phyloP scores from a whole-genome alignment of 352 stramenopile species.

The Phytophthora pini region DNA sequence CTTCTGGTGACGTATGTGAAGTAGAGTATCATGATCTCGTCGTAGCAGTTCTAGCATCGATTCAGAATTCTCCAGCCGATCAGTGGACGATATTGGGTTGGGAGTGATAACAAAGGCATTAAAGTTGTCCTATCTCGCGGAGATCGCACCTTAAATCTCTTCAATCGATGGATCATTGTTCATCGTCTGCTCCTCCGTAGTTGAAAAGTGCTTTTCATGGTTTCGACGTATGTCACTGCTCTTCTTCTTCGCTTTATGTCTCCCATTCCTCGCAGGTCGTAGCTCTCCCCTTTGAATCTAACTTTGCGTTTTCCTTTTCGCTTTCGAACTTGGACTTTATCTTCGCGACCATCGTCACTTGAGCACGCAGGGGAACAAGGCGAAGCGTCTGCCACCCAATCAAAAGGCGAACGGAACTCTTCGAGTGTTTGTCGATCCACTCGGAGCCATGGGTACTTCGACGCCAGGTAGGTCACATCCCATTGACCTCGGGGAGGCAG shows the following conservation, averaged over 20 bases:
- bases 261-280: background rate
- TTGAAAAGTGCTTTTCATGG: conserved; percentile 21
- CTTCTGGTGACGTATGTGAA: conserved; percentile 9
- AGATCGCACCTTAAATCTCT: background rate
- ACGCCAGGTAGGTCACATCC: conserved; percentile 61
- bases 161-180: conserved; percentile 16
- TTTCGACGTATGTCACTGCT: conserved; percentile 12
- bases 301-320: background rate
- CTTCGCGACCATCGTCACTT: conserved; percentile 1
- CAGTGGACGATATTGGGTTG: background rate
- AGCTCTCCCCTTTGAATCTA: conserved; percentile 9
- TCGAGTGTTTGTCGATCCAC: conserved; percentile 66
- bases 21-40: conserved; percentile 20
- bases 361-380: conserved; percentile 14
- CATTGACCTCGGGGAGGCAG: conserved; percentile 33
- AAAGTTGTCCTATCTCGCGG: background rate
- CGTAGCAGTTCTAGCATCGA: conserved; percentile 15
- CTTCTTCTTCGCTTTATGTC: conserved; percentile 18
- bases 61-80: conserved; percentile 2
- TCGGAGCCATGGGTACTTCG: conserved; percentile 84
- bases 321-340: too few species aligned
- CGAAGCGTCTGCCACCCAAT: conserved; percentile 40
- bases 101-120: conserved; percentile 8
- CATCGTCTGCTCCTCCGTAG: background rate
- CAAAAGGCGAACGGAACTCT: conserved; percentile 72